Conservation (phyloP, 2,329 filamentous ascomycete genomes). For the Aspergillus felis region DNA sequence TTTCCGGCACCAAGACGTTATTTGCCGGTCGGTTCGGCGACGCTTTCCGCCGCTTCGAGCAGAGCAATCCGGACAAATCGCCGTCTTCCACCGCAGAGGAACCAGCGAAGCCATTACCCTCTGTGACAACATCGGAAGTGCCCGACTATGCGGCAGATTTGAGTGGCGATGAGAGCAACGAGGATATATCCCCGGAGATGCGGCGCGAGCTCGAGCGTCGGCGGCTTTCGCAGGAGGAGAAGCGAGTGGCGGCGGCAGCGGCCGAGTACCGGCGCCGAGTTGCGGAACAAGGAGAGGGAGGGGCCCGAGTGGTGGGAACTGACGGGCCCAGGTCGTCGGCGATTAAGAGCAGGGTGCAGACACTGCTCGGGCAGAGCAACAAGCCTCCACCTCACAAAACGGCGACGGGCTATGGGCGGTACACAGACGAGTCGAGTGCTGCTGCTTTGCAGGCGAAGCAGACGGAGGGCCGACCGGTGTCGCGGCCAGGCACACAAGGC, state of each 20-base stretch:
- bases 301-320: slow-evolving; percentile 40
- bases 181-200: slow-evolving; percentile 79
- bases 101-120: slow-evolving; percentile 52
- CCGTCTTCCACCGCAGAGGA: slow-evolving; percentile 42
- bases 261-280: slow-evolving; percentile 80
- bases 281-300: slow-evolving; percentile 56
- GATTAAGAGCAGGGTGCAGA: slow-evolving; percentile 89
- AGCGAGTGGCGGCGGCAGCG: slow-evolving; percentile 79
- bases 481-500: slow-evolving; percentile 20
- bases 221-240: slow-evolving; percentile 80
- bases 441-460: slow-evolving; percentile 40
- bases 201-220: slow-evolving; percentile 82
- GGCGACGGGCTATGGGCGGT: slow-evolving; percentile 85
- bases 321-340: slow-evolving; percentile 66
- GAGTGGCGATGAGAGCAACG: slow-evolving; percentile 60
- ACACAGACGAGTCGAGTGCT: slow-evolving; percentile 54
- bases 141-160: slow-evolving; percentile 67
- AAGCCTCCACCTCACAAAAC: slow-evolving; percentile 61
- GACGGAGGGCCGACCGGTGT: slow-evolving; percentile 20
- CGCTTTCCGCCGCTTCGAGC: slow-evolving; percentile 88
- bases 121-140: slow-evolving; percentile 72
- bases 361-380: slow-evolving; percentile 71
- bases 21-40: slow-evolving; percentile 88
- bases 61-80: slow-evolving; percentile 40
- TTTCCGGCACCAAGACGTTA: slow-evolving; percentile 73